Evolutionary conservation across 768 basidiomycete genomes (phyloP), one percentile per base, ranked within the genome.

Genomic region (Neoboletus magnificus): DNA sequence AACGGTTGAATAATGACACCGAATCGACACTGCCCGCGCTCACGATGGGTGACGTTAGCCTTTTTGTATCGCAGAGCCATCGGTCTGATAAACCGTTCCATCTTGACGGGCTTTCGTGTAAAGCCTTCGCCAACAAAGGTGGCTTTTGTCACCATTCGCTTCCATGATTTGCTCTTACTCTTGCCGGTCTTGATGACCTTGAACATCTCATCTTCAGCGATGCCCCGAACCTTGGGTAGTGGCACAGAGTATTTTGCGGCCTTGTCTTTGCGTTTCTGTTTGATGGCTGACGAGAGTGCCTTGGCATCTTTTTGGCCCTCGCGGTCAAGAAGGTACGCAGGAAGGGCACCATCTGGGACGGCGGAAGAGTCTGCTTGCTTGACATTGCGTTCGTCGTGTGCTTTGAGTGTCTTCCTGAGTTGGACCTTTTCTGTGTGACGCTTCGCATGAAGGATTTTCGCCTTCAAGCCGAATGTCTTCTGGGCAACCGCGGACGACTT

Each of bases 201-300:
- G 81, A 99, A 99, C 90, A 94, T 97, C 79, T 99, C 97, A 66
- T 98, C 97, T 73, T 99, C 97, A 16, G 96, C 95, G 63, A 99
- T 98, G 20, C 97, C 97, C 56, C 96, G 79, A 50, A 99, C 97
- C 75, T 93, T 96, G 47, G 97, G 97, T 58, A 99, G 70, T 5
- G 97, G 97, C 2, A 99, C 97, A 18, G 94, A 85, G 74, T 92
- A 99, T 74, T 97, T 98, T 18, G 96, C 96, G 2, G 96, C 97
- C 77, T 96, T 95, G 78, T 99, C 97, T 73, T 98, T 99, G 67
- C 97, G 85, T 71, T 93, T 93, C 75, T 99, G 93, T 77, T 99
- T 99, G 79, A 99, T 87, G 20, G 97, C 96, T 25, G 87, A 86
- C 16, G 92, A 94, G 37, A 99, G 80, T 5, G 94, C 92, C 75